These are phyloP conservation scores for Aquanectria penicillioides DNA, from an alignment of 2,329 filamentous ascomycete species.

Conservation along the genomic window DNA sequence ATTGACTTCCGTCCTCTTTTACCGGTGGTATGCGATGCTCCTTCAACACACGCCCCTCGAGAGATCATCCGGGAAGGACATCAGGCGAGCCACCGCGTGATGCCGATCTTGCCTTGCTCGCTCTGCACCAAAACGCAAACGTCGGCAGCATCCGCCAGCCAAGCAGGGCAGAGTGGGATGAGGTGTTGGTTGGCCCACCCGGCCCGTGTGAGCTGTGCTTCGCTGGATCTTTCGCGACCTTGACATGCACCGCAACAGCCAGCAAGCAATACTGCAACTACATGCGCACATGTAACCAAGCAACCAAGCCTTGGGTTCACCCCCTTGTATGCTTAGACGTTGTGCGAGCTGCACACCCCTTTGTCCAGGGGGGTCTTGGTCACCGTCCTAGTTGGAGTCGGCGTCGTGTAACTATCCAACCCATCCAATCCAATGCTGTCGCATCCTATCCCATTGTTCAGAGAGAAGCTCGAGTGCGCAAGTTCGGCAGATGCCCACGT, in stretches of 20 bases:
- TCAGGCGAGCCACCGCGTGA: constrained; percentile 15
- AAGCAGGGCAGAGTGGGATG: constrained; percentile 7
- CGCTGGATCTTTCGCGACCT: neutral
- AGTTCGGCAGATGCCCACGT: constrained; percentile 7
- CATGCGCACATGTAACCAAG: no score
- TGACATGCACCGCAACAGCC: neutral
- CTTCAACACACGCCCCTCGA: neutral
- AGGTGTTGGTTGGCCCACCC: constrained; percentile 15
- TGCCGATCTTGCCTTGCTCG: neutral
- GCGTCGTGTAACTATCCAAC: no score
- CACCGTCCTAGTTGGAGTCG: no score
- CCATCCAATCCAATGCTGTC: no score
- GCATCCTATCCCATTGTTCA: no score
- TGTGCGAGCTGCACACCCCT: no score
- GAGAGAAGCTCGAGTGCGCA: neutral
- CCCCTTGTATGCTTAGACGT: no score
- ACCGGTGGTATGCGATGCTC: neutral
- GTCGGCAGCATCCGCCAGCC: constrained; percentile 14
- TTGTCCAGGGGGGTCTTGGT: no score
- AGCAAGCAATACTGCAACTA: no score
- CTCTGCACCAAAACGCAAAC: neutral
- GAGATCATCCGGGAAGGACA: neutral
- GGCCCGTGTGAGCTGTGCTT: constrained; percentile 1
- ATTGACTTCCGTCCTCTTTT: neutral
- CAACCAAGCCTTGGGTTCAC: no score